phyloP scores from a whole-genome alignment of 2,329 filamentous ascomycete species.

The Echinosphaeria canescens region DNA sequence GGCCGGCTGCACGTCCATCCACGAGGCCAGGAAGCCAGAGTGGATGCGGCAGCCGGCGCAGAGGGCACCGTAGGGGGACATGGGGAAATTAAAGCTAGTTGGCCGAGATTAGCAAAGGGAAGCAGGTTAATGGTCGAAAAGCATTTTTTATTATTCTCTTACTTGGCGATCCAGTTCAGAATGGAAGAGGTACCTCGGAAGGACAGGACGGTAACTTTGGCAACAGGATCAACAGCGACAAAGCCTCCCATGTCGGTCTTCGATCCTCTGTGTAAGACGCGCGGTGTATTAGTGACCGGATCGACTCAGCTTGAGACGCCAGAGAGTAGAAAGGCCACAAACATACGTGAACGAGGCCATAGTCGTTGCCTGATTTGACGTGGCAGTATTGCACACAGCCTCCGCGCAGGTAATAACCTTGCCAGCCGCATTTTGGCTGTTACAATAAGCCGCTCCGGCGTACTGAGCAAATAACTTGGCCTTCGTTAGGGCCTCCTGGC shows the following conservation, averaged over 20 bases:
- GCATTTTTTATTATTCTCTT: slow-evolving; percentile 1
- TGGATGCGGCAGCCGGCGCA: slow-evolving; percentile 26
- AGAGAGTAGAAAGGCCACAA: slow-evolving; percentile 1
- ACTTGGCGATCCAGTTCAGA: slow-evolving; percentile 38
- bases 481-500: slow-evolving; percentile 12
- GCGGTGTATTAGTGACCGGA: no score
- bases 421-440: slow-evolving; percentile 16
- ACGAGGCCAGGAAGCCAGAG: slow-evolving; percentile 35
- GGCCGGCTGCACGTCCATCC: slow-evolving; percentile 24
- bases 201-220: slow-evolving; percentile 32
- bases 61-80: slow-evolving; percentile 13
- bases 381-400: slow-evolving; percentile 19
- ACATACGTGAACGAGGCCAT: slow-evolving; percentile 18
- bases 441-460: slow-evolving; percentile 29
- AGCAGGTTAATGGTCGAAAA: slow-evolving; percentile 10
- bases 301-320: not conserved
- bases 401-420: slow-evolving; percentile 18
- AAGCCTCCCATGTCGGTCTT: slow-evolving; percentile 20
- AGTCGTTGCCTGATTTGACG: slow-evolving; percentile 18
- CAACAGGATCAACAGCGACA: slow-evolving; percentile 23
- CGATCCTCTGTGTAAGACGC: slow-evolving; percentile 3
- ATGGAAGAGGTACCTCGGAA: slow-evolving; percentile 35
- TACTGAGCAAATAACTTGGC: slow-evolving; percentile 28
- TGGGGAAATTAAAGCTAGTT: slow-evolving; percentile 17
- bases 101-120: slow-evolving; percentile 2